phyloP scores from a whole-genome alignment of 2,329 filamentous ascomycete species.

The Ascochyta pisi region DNA sequence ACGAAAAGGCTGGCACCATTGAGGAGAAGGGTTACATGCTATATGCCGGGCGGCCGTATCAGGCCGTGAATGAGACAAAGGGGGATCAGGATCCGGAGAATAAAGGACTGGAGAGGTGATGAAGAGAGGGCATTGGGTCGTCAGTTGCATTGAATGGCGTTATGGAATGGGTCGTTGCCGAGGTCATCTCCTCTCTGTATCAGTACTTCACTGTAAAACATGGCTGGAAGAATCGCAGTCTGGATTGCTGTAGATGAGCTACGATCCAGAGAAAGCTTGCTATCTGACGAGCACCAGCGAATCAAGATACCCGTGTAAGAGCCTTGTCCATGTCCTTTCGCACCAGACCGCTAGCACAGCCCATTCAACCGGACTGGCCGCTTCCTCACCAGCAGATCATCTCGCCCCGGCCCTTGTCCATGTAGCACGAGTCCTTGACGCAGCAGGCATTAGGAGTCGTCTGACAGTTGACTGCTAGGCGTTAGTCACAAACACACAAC shows the following conservation, averaged over 20 bases:
- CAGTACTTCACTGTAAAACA: conserved; percentile 19
- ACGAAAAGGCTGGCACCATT: conserved; percentile 45
- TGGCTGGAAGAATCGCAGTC: background rate
- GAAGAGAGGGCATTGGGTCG: background rate
- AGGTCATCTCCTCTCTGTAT: conserved; percentile 22
- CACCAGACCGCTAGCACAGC: too few relatives aligned
- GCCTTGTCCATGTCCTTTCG: too few relatives aligned
- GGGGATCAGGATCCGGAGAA: conserved; percentile 38
- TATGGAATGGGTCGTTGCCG: background rate
- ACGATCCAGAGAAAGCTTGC: background rate
- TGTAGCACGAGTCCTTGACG: background rate
- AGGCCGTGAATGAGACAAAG: conserved; percentile 37
- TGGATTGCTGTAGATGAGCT: background rate
- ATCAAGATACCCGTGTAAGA: background rate
- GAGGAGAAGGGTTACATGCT: conserved; percentile 51
- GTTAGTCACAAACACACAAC: background rate
- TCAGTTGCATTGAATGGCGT: conserved; percentile 24
- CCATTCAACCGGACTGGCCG: too few relatives aligned
- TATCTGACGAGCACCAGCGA: background rate
- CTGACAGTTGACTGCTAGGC: background rate
- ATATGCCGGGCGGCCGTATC: conserved; percentile 45
- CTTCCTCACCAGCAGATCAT: background rate
- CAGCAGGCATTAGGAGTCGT: background rate
- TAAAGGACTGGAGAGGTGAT: conserved; percentile 28
- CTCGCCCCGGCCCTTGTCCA: conserved; percentile 6